Conservation (phyloP, 2,329 filamentous ascomycete species). For the Botrytis sinoallii region DNA sequence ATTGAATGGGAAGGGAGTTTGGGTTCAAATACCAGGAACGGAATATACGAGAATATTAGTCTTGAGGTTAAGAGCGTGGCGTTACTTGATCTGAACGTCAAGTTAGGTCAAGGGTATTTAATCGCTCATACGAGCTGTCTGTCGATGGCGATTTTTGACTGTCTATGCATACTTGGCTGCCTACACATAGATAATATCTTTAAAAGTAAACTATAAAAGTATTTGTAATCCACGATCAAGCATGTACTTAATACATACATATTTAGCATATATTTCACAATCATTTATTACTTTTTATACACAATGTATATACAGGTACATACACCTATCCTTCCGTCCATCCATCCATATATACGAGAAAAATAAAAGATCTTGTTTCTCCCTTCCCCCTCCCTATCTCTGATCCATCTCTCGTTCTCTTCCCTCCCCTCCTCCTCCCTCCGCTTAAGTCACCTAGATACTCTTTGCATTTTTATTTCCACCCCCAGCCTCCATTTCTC, state of each 20-base stretch:
- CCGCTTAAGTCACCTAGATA: neutral
- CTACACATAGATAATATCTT: neutral
- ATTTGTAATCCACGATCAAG: neutral
- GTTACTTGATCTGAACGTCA: neutral
- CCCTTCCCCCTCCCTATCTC: neutral
- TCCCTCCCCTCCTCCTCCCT: neutral
- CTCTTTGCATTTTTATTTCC: neutral
- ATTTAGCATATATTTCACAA: neutral
- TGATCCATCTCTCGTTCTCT: neutral
- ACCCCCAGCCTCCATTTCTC: too few relatives aligned
- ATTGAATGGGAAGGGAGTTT: conserved; percentile 2
- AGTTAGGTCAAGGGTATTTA: neutral
- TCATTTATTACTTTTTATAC: neutral
- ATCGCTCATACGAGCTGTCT: neutral
- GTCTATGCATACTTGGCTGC: neutral
- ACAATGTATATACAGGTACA: neutral
- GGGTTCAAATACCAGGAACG: neutral
- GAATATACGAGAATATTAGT: neutral
- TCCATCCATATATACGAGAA: neutral
- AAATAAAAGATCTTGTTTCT: neutral
- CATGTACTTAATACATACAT: neutral
- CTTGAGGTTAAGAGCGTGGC: neutral
- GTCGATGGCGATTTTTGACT: neutral
- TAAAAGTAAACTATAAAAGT: neutral
- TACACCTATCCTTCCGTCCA: neutral